Evolutionary conservation across 176 grass and related monocot genomes (phyloP), one percentile per base, ranked within the genome.

Genomic region (Avena eriantha): DNA sequence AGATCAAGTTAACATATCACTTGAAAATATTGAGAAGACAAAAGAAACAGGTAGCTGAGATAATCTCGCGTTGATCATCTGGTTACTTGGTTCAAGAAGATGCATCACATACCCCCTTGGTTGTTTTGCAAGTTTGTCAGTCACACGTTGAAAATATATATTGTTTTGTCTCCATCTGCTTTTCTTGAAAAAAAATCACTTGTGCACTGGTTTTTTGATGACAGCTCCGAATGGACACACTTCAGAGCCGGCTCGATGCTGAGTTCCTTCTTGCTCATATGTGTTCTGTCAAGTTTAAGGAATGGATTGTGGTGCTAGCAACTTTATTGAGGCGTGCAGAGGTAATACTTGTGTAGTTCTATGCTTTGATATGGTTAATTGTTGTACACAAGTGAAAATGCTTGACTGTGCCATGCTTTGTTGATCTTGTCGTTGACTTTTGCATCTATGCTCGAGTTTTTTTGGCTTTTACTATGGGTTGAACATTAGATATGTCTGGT

Each of bases 251-350:
- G 58, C 87, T 99, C 80, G 97, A 99, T 82, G 97, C 97, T 63
- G 97, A 99, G 69, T 99, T 99, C 77, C 94, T 99, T 83, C 90
- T 99, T 69, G 90, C 97, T 41, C 97, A 99, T 83, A 99, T 99
- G 97, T 99, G 97, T 85, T 99, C 97, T 85, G 97, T 99, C 76
- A 98, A 98, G 69, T 99, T 99, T 88, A 98, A 98, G 88, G 94
- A 98, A 79, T 98, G 97, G 97, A 94, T 98, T 12, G 92, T 96
- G 47, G 97, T 98, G 79, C 87, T 98, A 19, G 97, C 97, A 67
- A 98, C 97, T 84, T 89, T 96, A 77, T 89, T 98, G 89, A 84
- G 89, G 53, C 97, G 92, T 74, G 82, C 90, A 77, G 97, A 98
- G 97, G 97, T 98, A 92, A 69, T 63, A 36, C 22, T 83, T 78